Evolutionary conservation across 2,329 filamentous ascomycete genomes (phyloP).

Genomic region (Aspergillus sp.): DNA sequence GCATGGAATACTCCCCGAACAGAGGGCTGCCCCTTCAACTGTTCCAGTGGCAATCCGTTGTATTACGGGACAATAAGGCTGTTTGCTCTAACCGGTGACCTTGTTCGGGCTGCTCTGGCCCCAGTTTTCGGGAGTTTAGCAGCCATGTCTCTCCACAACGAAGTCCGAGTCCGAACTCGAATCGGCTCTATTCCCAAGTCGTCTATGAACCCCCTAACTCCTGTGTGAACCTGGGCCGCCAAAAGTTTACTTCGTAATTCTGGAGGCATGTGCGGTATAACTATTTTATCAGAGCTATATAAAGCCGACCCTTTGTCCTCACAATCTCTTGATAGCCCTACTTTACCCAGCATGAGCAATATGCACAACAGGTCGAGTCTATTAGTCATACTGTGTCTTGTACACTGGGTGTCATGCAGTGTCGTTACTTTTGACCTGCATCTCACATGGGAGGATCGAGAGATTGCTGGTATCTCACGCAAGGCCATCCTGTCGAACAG

Average conservation of each 20-base stretch:
- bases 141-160: neutral
- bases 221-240: neutral
- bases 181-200: neutral
- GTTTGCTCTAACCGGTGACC: neutral
- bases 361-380: conserved; percentile 2
- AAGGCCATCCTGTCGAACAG: conserved; percentile 29
- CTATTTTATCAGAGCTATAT: neutral
- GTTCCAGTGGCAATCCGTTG: neutral
- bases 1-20: neutral
- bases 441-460: conserved; percentile 26
- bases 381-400: conserved; percentile 8
- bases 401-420: conserved; percentile 10
- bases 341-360: neutral
- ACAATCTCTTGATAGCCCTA: neutral
- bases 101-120: neutral
- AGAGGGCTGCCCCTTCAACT: neutral
- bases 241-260: neutral
- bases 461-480: conserved; percentile 24
- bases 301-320: neutral
- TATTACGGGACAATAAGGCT: neutral
- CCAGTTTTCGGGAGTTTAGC: neutral
- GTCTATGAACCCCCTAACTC: neutral
- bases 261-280: neutral
- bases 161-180: neutral
- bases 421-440: conserved; percentile 12